A percentile compares a stretch with the other conserved stretches of the same genome.
Evolutionary conservation across 768 basidiomycete genomes (phyloP).

Genomic region (Podaxis sp.): DNA sequence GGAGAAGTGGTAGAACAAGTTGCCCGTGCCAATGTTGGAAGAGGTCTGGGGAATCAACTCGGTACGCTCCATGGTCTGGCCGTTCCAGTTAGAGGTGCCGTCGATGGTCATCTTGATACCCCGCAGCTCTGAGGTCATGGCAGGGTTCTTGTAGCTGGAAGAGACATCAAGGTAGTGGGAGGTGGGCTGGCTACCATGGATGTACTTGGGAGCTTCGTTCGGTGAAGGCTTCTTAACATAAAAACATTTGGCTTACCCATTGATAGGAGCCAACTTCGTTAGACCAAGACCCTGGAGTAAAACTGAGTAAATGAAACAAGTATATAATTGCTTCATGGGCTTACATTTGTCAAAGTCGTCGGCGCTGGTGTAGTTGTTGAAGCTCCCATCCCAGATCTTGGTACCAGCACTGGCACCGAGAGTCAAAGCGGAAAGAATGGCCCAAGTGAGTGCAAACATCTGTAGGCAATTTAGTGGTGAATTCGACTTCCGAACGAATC

Average conservation of each 20-base stretch:
- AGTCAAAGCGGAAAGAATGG: constrained; percentile 28
- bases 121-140: constrained; percentile 41
- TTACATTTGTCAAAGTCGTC: constrained; percentile 51
- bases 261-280: constrained; percentile 52
- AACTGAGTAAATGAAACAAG: neutral
- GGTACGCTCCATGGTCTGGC: constrained; percentile 39
- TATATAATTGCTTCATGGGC: constrained; percentile 10
- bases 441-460: constrained; percentile 27
- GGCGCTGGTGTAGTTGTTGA: constrained; percentile 41
- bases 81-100: constrained; percentile 51
- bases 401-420: constrained; percentile 41
- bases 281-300: constrained; percentile 46
- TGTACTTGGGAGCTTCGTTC: constrained; percentile 30
- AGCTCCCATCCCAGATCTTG: constrained; percentile 50
- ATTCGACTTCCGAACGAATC: neutral
- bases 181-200: constrained; percentile 50
- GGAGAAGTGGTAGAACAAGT: constrained; percentile 62
- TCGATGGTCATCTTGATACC: constrained; percentile 55
- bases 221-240: neutral
- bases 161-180: constrained; percentile 49
- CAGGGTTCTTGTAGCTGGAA: constrained; percentile 55
- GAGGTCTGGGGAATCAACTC: constrained; percentile 43
- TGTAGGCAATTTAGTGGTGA: constrained; percentile 11
- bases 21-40: constrained; percentile 51
- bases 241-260: constrained; percentile 35